These are phyloP conservation scores for Venturia nashicola DNA, from an alignment of 2,329 filamentous ascomycete genomes.

Conservation along the genomic window DNA sequence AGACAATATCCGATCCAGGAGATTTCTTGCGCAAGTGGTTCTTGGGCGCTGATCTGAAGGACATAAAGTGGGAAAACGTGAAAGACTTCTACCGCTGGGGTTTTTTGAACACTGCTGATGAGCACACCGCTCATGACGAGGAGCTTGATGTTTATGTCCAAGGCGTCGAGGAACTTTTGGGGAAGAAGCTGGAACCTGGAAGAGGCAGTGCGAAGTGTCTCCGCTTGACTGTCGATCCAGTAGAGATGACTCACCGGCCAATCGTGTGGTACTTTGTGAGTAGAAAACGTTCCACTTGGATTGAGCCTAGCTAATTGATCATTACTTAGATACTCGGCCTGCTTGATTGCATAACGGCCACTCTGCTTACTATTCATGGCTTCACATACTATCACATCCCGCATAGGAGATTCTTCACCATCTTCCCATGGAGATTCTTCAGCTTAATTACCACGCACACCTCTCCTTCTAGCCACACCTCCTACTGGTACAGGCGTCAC, in stretches of 20 bases:
- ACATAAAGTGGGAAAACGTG: slow-evolving; percentile 56
- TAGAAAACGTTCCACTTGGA: neutral
- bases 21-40: slow-evolving; percentile 55
- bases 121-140: slow-evolving; percentile 29
- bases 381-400: slow-evolving; percentile 41
- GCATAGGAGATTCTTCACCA: slow-evolving; percentile 30
- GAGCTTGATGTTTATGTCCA: slow-evolving; percentile 44
- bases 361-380: slow-evolving; percentile 18
- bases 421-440: slow-evolving; percentile 48
- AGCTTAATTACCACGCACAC: slow-evolving; percentile 31
- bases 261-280: slow-evolving; percentile 52
- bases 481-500: slow-evolving; percentile 57
- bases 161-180: slow-evolving; percentile 41
- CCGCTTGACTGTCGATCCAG: slow-evolving; percentile 52
- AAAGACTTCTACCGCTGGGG: slow-evolving; percentile 57
- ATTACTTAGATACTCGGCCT: slow-evolving; percentile 36
- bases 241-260: slow-evolving; percentile 48
- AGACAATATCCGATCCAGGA: slow-evolving; percentile 42
- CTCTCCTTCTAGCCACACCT: slow-evolving; percentile 39
- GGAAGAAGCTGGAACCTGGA: slow-evolving; percentile 39
- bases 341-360: neutral
- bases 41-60: slow-evolving; percentile 41
- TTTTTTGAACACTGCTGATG: slow-evolving; percentile 44
- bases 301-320: slow-evolving; percentile 18
- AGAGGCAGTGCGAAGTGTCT: slow-evolving; percentile 44